Base-by-base conservation (phyloP, 805 yeast species). In the Candida michaelii region DNA sequence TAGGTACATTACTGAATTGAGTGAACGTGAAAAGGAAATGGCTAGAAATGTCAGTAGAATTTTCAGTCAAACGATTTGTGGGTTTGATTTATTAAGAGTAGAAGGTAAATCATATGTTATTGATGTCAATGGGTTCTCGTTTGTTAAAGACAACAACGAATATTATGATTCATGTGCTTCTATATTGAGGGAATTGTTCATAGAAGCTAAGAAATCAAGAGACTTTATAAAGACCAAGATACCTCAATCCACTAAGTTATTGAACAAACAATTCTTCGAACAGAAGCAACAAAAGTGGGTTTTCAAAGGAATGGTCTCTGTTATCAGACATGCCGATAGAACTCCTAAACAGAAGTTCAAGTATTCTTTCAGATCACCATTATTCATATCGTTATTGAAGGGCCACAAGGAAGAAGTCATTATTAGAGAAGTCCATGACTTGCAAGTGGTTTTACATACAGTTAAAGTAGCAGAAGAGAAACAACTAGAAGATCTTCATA, bases 301-400 rank as follows among this genome's bases (percentile, higher is more conserved):
- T 5, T 84, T 93, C 64, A 93, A 93, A 63, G 97, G 97, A 13
- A 70, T 87, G 66, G 96, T 93, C 9, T 76, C 85, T 13, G 95
- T 91, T 21, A 84, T 93, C 42, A 80, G 99, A 53, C 99, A 93
- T 64, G 99, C 98, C 6, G 99, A 93, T 61, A 79, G 99, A 60
- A 93, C 99, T 0, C 99, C 99, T 12, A 93, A 93, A 62, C 99
- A 93, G 67, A 93, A 93, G 62, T 88, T 93, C 70, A 93, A 93
- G 60, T 95, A 89, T 65, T 89, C 97, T 0, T 93, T 93, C 71
- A 83, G 84, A 51, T 83, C 95, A 2, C 90, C 89, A 5, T 74
- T 88, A 9, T 93, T 93, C 58, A 81, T 89, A 33, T 87, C 93
- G 0, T 65, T 93, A 43, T 69, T 93, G 51, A 91, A 91, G 62